These are phyloP conservation scores for Gossypium aridum DNA, from an alignment of 441 rosid genomes.

Conservation along the genomic window DNA sequence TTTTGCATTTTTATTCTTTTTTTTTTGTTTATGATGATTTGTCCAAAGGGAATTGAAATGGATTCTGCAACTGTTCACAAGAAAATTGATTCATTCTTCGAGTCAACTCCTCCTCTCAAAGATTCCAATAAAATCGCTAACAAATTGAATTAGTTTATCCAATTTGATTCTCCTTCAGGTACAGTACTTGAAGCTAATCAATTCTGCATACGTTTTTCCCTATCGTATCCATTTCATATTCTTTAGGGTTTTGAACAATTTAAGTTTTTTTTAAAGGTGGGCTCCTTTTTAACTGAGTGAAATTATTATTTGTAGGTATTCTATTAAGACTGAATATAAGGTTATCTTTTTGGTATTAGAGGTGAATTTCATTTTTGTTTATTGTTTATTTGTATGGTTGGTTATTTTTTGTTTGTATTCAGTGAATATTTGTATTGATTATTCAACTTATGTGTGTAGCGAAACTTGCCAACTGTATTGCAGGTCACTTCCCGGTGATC, in stretches of 20 bases:
- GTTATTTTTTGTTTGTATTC: no score
- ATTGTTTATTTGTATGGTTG: no score
- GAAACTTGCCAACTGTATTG: no score
- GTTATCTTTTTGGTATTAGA: no score
- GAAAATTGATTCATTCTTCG: conserved; percentile 49
- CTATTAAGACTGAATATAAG: no score
- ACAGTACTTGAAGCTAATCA: not conserved
- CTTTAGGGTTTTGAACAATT: conserved; percentile 13
- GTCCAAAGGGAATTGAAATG: conserved; percentile 22
- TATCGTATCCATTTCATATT: not conserved
- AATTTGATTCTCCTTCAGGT: conserved; percentile 37
- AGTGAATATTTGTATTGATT: no score
- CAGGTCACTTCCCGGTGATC: no score
- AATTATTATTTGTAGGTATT: conserved; percentile 32
- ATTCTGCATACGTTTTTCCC: not conserved
- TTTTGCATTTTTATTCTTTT: not conserved
- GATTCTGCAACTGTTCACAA: conserved; percentile 28
- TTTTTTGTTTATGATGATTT: not conserved
- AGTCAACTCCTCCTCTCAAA: conserved; percentile 75
- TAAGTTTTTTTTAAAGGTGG: no score
- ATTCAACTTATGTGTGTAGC: no score
- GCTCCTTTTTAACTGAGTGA: not conserved
- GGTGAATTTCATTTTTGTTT: no score
- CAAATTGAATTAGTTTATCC: conserved; percentile 48
- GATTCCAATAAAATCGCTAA: conserved; percentile 24